Evolutionary conservation across 2,329 filamentous ascomycete genomes (phyloP), one percentile per base, ranked within the genome.

Genomic region (Simplicillium aogashimaense): DNA sequence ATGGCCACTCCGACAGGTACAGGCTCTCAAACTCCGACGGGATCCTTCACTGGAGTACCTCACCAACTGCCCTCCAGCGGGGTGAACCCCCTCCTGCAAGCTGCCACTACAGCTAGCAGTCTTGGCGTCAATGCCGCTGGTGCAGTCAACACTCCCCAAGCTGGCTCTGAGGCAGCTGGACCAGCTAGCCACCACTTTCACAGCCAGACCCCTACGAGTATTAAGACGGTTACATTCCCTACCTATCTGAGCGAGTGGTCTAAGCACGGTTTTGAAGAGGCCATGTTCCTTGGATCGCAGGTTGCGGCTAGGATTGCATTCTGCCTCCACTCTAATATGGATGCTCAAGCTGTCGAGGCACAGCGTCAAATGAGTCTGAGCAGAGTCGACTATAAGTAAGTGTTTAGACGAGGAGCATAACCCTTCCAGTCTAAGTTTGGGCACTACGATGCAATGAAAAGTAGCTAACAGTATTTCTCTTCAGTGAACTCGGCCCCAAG

Each of bases 221-320:
- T 95, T 66, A 90, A 86, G 68, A 69, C 78, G 20, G 78, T 86
- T 20, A 76, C 78, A 48, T 70, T 86, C 49, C 88, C 89, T 1
- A 83, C 86, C 39, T 95, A 95, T 60, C 83, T 95, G 50, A 77
- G 83, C 10, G 89, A 95, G 60, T 95, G 88, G 87, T 87, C 87
- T 56, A 89, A 84, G 63, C 76, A 80, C 47, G 70, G 76, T 41
- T 74, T 76, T 53, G 89, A 95, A 54, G 89, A 95, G 61, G 78
- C 84, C 37, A 78, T 81, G 54, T 95, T 95, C 63, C 67, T 95
- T 7, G 89, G 89, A 10, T 85, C 86, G 3, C 86, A 94, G 61
- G 83, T 95, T 28, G 86, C 85, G 2, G 87, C 85, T 2, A 60
- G 74, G 15, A 64, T 78, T 40, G 73, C 72, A 2, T 78, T 72